Percentiles rank a stretch among this genome's conserved stretches.
Conservation (phyloP, 129 eudicot genomes). For the Pseudognaphalium luteoalbum region DNA sequence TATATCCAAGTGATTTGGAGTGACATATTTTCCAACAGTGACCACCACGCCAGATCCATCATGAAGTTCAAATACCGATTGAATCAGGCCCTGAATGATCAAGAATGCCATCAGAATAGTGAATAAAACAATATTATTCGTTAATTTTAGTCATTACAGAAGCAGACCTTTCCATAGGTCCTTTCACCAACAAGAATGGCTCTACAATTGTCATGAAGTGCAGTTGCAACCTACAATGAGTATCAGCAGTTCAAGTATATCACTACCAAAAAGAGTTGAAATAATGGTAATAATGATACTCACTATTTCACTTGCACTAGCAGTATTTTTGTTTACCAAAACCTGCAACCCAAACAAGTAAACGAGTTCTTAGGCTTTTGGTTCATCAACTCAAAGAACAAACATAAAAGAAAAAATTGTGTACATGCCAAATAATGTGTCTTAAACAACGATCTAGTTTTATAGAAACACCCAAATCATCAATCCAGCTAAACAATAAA, state of each 20-base stretch:
- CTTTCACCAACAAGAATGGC: conserved; percentile 93
- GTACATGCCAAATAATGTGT: not conserved
- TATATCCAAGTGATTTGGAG: conserved; percentile 88
- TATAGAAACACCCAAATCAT: too few species aligned
- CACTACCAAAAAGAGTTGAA: not conserved
- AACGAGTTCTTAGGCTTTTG: not conserved
- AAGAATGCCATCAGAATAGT: conserved; percentile 16
- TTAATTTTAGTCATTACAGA: not conserved
- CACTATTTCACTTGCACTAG: conserved; percentile 98
- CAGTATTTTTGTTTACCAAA: conserved; percentile 89
- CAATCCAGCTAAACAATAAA: too few species aligned
- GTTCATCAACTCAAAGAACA: conserved; percentile 9
- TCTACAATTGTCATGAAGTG: conserved; percentile 96
- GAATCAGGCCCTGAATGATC: conserved; percentile 68
- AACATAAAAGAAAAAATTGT: not conserved
- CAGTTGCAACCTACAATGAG: conserved; percentile 77
- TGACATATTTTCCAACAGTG: conserved; percentile 89
- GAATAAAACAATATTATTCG: not conserved
- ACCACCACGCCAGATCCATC: conserved; percentile 99
- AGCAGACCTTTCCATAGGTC: conserved; percentile 85
- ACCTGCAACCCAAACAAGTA: conserved; percentile 53
- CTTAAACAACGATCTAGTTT: too few species aligned
- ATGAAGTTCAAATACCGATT: conserved; percentile 87
- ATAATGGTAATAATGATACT: conserved; percentile 33
- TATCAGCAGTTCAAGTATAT: conserved; percentile 29